Conservation (phyloP, 2,329 filamentous ascomycete genomes). For the Golovinomyces cichoracearum region DNA sequence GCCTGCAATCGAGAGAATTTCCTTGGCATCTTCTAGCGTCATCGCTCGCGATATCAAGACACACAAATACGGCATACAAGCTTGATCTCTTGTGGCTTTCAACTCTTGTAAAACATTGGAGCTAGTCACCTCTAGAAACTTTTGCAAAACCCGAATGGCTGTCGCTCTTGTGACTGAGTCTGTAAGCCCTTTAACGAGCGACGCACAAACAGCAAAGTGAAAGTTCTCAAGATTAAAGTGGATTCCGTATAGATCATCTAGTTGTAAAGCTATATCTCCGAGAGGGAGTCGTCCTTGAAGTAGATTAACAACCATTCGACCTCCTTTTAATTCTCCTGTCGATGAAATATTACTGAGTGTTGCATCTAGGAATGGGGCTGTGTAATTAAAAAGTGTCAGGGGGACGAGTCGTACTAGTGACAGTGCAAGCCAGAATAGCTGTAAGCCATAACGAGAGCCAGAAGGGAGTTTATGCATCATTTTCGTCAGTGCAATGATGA, state of each 20-base stretch:
- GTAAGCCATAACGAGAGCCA: conserved; percentile 39
- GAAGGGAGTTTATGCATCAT: conserved; percentile 45
- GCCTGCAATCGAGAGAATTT: conserved; percentile 34
- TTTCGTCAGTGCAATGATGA: conserved; percentile 39
- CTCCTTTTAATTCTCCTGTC: conserved; percentile 30
- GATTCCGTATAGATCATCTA: conserved; percentile 40
- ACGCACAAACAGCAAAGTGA: conserved; percentile 39
- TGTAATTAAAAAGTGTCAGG: conserved; percentile 35
- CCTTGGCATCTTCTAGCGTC: conserved; percentile 32
- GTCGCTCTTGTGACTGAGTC: conserved; percentile 33
- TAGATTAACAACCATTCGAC: conserved; percentile 32
- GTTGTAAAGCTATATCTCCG: conserved; percentile 32
- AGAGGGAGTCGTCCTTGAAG: conserved; percentile 33
- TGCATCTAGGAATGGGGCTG: conserved; percentile 37
- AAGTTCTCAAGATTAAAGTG: conserved; percentile 38
- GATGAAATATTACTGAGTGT: conserved; percentile 38
- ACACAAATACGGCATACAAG: conserved; percentile 27
- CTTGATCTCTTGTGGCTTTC: conserved; percentile 12
- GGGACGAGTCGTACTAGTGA: conserved; percentile 39
- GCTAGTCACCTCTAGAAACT: conserved; percentile 29
- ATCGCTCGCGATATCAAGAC: conserved; percentile 31
- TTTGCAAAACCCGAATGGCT: conserved; percentile 33
- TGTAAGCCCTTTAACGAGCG: conserved; percentile 35
- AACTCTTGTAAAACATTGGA: conserved; percentile 10
- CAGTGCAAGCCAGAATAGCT: conserved; percentile 45